These are phyloP conservation scores for Scytalidium sp. DNA, from an alignment of 2,329 filamentous ascomycete species.

Conservation along the genomic window DNA sequence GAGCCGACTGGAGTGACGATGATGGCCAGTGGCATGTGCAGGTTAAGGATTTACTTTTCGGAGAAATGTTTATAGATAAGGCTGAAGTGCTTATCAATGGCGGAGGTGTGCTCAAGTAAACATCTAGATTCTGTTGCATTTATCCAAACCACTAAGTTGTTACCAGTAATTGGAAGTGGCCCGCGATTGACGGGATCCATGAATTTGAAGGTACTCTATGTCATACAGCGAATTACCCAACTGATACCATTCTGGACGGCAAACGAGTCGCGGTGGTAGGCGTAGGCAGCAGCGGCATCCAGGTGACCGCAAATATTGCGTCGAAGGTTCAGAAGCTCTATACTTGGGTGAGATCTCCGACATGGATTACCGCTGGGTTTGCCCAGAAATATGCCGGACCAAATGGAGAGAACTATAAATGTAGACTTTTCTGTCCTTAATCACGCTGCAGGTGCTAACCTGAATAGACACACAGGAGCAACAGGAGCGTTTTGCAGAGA, in stretches of 20 bases:
- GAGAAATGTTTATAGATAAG: constrained; percentile 34
- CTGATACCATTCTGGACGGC: constrained; percentile 40
- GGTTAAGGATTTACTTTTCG: constrained; percentile 11
- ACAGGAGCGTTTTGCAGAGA: constrained; percentile 32
- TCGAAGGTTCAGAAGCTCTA: constrained; percentile 19
- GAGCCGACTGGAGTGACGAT: constrained; percentile 40
- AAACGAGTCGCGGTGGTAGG: constrained; percentile 52
- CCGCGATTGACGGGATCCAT: neutral
- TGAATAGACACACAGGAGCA: constrained; percentile 33
- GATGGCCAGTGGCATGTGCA: constrained; percentile 38
- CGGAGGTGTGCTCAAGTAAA: constrained; percentile 45
- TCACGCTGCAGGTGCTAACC: constrained; percentile 28
- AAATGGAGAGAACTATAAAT: constrained; percentile 13
- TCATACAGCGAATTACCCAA: constrained; percentile 37
- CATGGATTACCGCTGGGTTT: constrained; percentile 33
- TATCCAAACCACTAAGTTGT: constrained; percentile 27
- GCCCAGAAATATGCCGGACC: constrained; percentile 16
- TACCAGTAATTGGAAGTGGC: constrained; percentile 7
- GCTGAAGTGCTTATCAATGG: constrained; percentile 43
- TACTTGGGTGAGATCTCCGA: constrained; percentile 7
- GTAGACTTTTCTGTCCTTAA: constrained; percentile 32
- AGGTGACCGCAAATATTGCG: constrained; percentile 47
- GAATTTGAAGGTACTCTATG: neutral
- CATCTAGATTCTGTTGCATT: too few species aligned
- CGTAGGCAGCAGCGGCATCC: constrained; percentile 52